Evolutionary conservation across 176 grass and related monocot species (phyloP), one percentile per base, ranked within the genome.

Genomic region (Hsuehochloa calcarea): DNA sequence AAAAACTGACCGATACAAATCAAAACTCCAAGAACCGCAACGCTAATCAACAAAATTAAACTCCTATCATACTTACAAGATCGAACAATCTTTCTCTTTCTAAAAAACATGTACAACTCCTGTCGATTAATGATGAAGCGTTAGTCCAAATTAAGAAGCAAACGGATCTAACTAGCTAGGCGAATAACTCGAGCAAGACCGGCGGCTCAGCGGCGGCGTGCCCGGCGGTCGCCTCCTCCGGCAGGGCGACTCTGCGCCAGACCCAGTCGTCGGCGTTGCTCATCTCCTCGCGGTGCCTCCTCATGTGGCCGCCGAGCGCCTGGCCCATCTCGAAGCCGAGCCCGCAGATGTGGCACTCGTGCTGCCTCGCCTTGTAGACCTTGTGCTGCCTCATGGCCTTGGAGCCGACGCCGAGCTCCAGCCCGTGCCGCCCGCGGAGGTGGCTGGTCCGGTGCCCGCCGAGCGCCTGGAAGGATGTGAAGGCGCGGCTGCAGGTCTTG

Each of bases 391-490:
- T 85, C 49, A 87, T 60, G 10, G 82, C 74, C 12, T 63, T 61
- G 16, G 65, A 80, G 27, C 61, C 74, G 88, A 87, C 91, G 51
- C 81, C 79, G 68, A 88, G 91, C 19, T 88, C 78, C 5, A 79
- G 88, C 5, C 80, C 88, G 75, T 64, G 72, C 17, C 73, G 67
- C 0, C 80, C 74, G 0, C 91, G 88, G 29, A 88, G 84, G 82
- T 93, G 91, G 75, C 91, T 93, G n/a, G 88, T 91, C 2, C 82
- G 85, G 78, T 91, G 91, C 0, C 91, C 88, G 22, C 91, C 91
- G 0, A 93, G 86, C 41, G 88, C 88, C 77, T 93, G 91, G 84
- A 93, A 93, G 8, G 91, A 35, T 0, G 82, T n/a, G 76, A 93
- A 93, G 22, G 88, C 87, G 0, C 88, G 85, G 43, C 5, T 6